These are phyloP conservation scores for Bathelium albidoporum DNA, from an alignment of 495 filamentous ascomycete genomes.

Conservation along the genomic window DNA sequence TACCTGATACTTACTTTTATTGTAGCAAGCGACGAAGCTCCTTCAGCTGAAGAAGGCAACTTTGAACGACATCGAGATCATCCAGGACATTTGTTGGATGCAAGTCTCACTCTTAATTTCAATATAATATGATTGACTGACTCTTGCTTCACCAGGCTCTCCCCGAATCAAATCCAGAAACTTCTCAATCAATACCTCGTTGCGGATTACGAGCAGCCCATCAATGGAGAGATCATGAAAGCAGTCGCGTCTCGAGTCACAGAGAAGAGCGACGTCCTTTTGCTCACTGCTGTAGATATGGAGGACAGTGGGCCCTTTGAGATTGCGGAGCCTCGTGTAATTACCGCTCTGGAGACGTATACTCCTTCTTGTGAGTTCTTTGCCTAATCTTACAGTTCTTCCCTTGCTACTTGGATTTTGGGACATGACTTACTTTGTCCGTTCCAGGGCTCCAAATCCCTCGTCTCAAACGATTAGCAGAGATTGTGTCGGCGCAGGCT, in stretches of 20 bases:
- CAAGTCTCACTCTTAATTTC: conserved; percentile 44
- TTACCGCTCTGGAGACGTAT: conserved; percentile 95
- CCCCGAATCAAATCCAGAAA: conserved; percentile 98
- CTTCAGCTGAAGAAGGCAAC: conserved; percentile 98
- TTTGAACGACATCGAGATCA: conserved; percentile 98
- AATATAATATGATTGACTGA: not conserved
- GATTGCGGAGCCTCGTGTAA: conserved; percentile 91
- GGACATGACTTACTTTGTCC: not conserved
- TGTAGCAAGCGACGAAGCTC: conserved; percentile 93
- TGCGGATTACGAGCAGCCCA: conserved; percentile 98
- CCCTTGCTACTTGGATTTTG: not conserved
- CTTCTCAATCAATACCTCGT: conserved; percentile 97
- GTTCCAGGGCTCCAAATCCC: conserved; percentile 83
- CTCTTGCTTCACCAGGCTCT: conserved; percentile 52
- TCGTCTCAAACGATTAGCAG: conserved; percentile 82
- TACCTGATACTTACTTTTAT: too few relatives aligned
- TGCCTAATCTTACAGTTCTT: too few relatives aligned
- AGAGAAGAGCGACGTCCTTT: conserved; percentile 93
- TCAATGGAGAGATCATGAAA: conserved; percentile 99
- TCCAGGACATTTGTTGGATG: conserved; percentile 99
- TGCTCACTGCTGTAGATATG: conserved; percentile 93
- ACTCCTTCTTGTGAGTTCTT: conserved; percentile 85
- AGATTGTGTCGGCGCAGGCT: conserved; percentile 93
- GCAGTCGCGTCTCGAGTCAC: conserved; percentile 94
- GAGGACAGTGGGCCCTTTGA: conserved; percentile 99